Conservation (phyloP, 495 filamentous ascomycete species). For the Penicilliopsis zonata region DNA sequence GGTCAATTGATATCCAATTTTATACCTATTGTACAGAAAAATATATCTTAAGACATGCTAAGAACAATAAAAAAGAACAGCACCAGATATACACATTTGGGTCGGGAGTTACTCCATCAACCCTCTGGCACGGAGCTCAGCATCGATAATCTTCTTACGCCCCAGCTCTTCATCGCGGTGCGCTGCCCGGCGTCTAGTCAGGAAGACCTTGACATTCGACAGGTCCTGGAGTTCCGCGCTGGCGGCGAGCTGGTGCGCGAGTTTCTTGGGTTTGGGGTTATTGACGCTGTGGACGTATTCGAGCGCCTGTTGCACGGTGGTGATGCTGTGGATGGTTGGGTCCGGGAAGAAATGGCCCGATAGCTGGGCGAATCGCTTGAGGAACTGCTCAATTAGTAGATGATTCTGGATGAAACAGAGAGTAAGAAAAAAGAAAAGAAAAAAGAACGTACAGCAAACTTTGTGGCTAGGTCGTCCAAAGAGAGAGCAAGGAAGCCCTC, state of each 20-base stretch:
- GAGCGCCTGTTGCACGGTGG: constrained; percentile 45
- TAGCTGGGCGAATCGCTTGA: constrained; percentile 68
- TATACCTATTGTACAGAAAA: constrained; percentile 15
- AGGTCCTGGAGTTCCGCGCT: constrained; percentile 33
- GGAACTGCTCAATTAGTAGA: constrained; percentile 36
- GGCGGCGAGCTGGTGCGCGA: constrained; percentile 25
- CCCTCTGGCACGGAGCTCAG: constrained; percentile 52
- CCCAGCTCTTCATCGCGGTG: constrained; percentile 67
- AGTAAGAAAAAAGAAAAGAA: background rate
- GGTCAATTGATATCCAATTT: constrained; percentile 6
- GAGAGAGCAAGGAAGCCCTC: constrained; percentile 24
- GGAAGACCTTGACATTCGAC: constrained; percentile 58
- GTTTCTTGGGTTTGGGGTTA: constrained; percentile 47
- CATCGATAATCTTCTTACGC: constrained; percentile 73
- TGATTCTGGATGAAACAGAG: background rate
- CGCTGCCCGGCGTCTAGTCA: constrained; percentile 46
- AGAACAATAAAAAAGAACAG: constrained; percentile 1
- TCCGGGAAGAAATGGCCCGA: constrained; percentile 66
- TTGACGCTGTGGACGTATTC: constrained; percentile 28
- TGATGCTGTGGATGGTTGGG: constrained; percentile 38
- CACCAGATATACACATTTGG: background rate
- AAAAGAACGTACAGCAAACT: constrained; percentile 56
- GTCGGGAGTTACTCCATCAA: constrained; percentile 16
- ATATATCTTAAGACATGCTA: constrained; percentile 7
- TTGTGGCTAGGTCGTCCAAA: constrained; percentile 45